phyloP scores from a whole-genome alignment of 768 basidiomycete genomes.

The Leccinum sublutescens region DNA sequence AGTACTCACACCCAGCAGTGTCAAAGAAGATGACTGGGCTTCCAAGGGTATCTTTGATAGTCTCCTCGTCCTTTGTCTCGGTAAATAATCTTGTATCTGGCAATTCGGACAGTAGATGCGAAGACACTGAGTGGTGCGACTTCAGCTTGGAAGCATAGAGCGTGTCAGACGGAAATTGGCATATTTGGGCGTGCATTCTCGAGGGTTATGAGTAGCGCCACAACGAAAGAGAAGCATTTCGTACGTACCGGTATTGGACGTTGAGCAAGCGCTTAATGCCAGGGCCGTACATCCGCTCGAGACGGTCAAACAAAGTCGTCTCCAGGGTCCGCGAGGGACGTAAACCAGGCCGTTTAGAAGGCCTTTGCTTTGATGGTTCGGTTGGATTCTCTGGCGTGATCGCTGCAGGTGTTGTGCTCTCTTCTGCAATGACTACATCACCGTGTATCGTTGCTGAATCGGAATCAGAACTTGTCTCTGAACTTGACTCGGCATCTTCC shows the following conservation, averaged over 20 bases:
- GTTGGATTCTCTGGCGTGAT: constrained; percentile 3
- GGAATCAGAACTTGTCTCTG: constrained; percentile 11
- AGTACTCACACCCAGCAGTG: constrained; percentile 92
- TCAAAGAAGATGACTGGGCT: constrained; percentile 92
- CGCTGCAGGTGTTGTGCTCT: constrained; percentile 3
- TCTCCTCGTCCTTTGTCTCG: constrained; percentile 52
- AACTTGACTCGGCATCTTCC: constrained; percentile 7
- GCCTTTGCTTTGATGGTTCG: constrained; percentile 10
- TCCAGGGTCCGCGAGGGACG: constrained; percentile 73
- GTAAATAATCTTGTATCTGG: constrained; percentile 44
- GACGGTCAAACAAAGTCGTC: constrained; percentile 87
- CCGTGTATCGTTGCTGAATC: constrained; percentile 21
- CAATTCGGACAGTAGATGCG: constrained; percentile 70
- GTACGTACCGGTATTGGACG: constrained; percentile 78
- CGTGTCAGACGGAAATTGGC: constrained; percentile 78
- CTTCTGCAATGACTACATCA: constrained; percentile 22
- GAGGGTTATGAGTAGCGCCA: not conserved
- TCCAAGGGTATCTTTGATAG: constrained; percentile 66
- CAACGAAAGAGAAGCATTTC: not conserved
- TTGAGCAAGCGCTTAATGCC: constrained; percentile 84
- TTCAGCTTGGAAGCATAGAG: constrained; percentile 72
- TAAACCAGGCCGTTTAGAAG: constrained; percentile 29
- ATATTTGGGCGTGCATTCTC: constrained; percentile 89
- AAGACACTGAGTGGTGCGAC: constrained; percentile 68
- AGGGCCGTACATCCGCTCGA: constrained; percentile 85